Percentiles rank a stretch among this genome's conserved stretches.
Evolutionary conservation across 78 protist genomes (phyloP).

Genomic region (Dictyostelium brefeldianum): DNA sequence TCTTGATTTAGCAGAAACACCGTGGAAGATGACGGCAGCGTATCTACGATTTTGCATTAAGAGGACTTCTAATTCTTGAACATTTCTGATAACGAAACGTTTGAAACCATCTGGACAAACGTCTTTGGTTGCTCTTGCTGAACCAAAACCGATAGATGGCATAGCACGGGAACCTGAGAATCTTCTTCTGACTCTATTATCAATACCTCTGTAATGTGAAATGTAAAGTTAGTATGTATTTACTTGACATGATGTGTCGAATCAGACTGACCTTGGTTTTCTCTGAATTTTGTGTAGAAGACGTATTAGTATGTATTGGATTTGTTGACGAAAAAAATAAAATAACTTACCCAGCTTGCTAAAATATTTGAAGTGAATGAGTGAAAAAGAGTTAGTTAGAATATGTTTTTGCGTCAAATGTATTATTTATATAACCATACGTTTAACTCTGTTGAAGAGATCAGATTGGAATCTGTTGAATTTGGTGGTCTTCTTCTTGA

Average conservation of each 20-base stretch:
- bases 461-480: conserved; percentile 98
- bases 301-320: too few relatives aligned
- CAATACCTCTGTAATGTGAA: too few relatives aligned
- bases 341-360: too few relatives aligned
- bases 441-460: conserved; percentile 85
- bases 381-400: too few relatives aligned
- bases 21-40: conserved; percentile 98
- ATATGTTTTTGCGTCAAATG: neutral
- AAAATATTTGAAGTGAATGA: too few relatives aligned
- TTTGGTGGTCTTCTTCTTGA: conserved; percentile 95
- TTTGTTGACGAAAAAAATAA: too few relatives aligned
- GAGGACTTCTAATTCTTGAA: conserved; percentile 96
- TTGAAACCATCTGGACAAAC: conserved; percentile 95
- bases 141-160: conserved; percentile 98
- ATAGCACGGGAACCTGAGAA: conserved; percentile 90
- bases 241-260: too few relatives aligned
- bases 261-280: too few relatives aligned
- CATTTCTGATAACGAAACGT: conserved; percentile 94
- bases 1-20: conserved; percentile 94
- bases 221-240: too few relatives aligned
- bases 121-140: conserved; percentile 86
- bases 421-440: too few relatives aligned
- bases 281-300: too few relatives aligned
- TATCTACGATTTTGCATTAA: conserved; percentile 98
- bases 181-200: conserved; percentile 96